Evolutionary conservation across 2,329 filamentous ascomycete genomes (phyloP).

Genomic region (Allantophomopsis lycopodina): DNA sequence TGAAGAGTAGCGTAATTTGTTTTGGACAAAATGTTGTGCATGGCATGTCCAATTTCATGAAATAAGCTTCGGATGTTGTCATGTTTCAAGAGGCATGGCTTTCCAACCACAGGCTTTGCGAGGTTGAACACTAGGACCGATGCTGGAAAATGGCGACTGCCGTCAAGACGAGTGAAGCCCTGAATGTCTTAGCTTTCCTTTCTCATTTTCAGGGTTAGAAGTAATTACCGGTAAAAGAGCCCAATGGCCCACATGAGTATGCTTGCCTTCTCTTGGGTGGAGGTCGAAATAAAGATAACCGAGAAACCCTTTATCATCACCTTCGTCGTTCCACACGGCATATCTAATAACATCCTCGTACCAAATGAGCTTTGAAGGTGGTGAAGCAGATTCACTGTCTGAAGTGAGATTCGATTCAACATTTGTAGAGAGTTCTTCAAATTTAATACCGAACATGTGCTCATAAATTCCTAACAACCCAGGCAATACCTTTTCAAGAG

Average conservation of each 20-base stretch:
- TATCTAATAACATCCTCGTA: slow-evolving; percentile 61
- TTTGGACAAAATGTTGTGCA: slow-evolving; percentile 20
- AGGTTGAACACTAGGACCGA: slow-evolving; percentile 44
- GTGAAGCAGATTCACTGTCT: no score
- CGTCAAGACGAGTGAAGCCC: slow-evolving; percentile 28
- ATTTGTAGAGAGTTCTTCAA: background rate
- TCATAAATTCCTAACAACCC: slow-evolving; percentile 73
- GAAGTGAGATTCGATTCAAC: no score
- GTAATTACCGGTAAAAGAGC: slow-evolving; percentile 57
- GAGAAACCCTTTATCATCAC: slow-evolving; percentile 42
- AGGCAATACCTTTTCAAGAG: slow-evolving; percentile 52
- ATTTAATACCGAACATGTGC: slow-evolving; percentile 56
- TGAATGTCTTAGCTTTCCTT: background rate
- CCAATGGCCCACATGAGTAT: slow-evolving; percentile 49
- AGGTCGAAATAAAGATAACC: slow-evolving; percentile 46
- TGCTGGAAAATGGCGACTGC: slow-evolving; percentile 33
- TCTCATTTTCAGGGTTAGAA: background rate
- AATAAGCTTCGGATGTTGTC: slow-evolving; percentile 36
- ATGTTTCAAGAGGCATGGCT: slow-evolving; percentile 39
- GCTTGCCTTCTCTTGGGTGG: slow-evolving; percentile 38
- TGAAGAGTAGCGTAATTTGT: slow-evolving; percentile 21
- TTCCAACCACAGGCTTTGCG: slow-evolving; percentile 30
- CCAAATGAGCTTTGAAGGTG: background rate
- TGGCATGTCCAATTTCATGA: slow-evolving; percentile 18
- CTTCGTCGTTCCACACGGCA: slow-evolving; percentile 63